Evolutionary conservation across 148 eudicot species (phyloP).

Genomic region (Simmondsia chinensis): DNA sequence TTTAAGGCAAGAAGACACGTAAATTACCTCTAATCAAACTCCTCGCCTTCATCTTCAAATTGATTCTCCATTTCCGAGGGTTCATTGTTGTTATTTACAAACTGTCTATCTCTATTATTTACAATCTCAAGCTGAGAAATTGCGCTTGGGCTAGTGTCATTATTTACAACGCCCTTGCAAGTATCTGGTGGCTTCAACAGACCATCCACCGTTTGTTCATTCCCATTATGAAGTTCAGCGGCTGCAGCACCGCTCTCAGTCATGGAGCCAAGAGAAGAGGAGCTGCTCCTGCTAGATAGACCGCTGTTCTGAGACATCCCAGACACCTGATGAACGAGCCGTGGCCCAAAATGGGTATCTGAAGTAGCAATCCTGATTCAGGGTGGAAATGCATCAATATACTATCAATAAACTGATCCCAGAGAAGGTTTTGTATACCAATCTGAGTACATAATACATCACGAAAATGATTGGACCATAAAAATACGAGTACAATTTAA

Average conservation of each 20-base stretch:
- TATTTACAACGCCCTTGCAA: slow-evolving; percentile 45
- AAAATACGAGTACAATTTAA: too few species aligned
- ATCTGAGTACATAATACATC: too few species aligned
- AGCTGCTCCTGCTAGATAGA: slow-evolving; percentile 11
- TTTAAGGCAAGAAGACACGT: background rate
- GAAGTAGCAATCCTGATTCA: slow-evolving; percentile 24
- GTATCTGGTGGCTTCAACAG: slow-evolving; percentile 20
- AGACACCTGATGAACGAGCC: slow-evolving; percentile 14
- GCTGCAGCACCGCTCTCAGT: slow-evolving; percentile 16
- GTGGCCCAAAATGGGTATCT: slow-evolving; percentile 16
- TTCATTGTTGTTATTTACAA: slow-evolving; percentile 48
- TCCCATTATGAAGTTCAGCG: slow-evolving; percentile 13
- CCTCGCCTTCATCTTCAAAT: slow-evolving; percentile 27
- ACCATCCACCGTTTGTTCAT: slow-evolving; percentile 23
- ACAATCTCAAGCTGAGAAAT: slow-evolving; percentile 38
- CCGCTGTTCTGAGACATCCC: slow-evolving; percentile 20
- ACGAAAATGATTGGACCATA: too few species aligned
- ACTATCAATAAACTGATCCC: background rate
- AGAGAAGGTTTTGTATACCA: too few species aligned
- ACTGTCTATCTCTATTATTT: slow-evolving; percentile 59
- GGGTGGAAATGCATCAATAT: background rate
- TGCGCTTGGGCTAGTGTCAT: slow-evolving; percentile 28
- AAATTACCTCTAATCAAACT: slow-evolving; percentile 43
- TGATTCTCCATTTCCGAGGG: slow-evolving; percentile 40
- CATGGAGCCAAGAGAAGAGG: slow-evolving; percentile 19